Percentiles rank a stretch among this genome's conserved stretches.
Evolutionary conservation across 192 early-diverging fungal species (phyloP).

Genomic region (Coemansia nantahalensis): DNA sequence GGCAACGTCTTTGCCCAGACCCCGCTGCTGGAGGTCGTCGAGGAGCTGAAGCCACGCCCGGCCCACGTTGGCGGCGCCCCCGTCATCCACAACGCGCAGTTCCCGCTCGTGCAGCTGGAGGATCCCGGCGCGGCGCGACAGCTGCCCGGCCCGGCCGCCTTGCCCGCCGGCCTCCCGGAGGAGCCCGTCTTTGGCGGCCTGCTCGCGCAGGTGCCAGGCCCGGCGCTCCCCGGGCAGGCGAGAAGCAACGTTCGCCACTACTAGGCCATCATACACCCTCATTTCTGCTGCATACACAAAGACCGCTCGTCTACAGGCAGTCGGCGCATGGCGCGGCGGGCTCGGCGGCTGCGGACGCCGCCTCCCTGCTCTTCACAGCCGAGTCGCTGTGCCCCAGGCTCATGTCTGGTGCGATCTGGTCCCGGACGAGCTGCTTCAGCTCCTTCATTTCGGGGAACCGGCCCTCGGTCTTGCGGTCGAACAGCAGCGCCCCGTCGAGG

Average conservation of each 20-base stretch:
- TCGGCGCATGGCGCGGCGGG: not conserved
- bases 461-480: constrained; percentile 63
- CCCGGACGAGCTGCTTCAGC: constrained; percentile 66
- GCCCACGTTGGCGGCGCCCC: constrained; percentile 42
- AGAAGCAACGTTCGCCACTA: too few species aligned
- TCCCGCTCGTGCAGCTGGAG: constrained; percentile 36
- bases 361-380: constrained; percentile 50
- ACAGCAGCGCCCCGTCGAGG: constrained; percentile 44
- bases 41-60: constrained; percentile 35
- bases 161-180: not conserved
- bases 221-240: too few species aligned
- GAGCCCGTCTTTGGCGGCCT: constrained; percentile 9
- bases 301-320: too few species aligned
- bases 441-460: constrained; percentile 76
- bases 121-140: constrained; percentile 1
- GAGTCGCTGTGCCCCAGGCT: constrained; percentile 67
- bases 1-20: constrained; percentile 51
- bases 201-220: not conserved
- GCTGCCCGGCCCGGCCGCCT: not conserved
- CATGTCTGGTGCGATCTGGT: constrained; percentile 63
- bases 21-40: constrained; percentile 36
- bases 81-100: constrained; percentile 9
- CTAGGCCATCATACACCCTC: too few species aligned
- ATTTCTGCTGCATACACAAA: too few species aligned
- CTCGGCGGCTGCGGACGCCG: not conserved